Evolutionary conservation across 495 filamentous ascomycete genomes (phyloP).

Genomic region (Aspergillus affinis): DNA sequence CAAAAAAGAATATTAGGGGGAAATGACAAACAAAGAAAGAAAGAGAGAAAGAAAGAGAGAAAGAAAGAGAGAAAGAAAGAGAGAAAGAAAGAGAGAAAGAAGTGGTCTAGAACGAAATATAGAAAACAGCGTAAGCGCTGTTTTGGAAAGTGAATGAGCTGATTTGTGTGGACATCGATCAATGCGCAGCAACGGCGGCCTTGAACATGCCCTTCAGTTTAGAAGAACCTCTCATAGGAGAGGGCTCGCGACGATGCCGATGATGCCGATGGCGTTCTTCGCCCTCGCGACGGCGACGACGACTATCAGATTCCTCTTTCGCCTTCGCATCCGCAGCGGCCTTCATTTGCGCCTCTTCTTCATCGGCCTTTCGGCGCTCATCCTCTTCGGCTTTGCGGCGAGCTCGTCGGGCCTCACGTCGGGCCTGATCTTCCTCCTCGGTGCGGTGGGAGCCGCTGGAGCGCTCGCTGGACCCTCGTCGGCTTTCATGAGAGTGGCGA

Average conservation of each 20-base stretch:
- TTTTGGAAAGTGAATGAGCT: not conserved
- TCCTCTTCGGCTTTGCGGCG: slow-evolving; percentile 8
- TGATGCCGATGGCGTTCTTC: slow-evolving; percentile 32
- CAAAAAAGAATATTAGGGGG: too few relatives aligned
- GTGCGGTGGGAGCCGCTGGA: slow-evolving; percentile 28
- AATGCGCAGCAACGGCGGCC: slow-evolving; percentile 36
- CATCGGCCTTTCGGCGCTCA: slow-evolving; percentile 12
- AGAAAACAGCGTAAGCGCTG: not conserved
- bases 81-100: too few relatives aligned
- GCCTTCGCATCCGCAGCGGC: not conserved
- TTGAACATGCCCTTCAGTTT: slow-evolving; percentile 40
- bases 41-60: too few relatives aligned
- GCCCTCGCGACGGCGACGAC: slow-evolving; percentile 24
- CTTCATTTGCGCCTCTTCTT: slow-evolving; percentile 2
- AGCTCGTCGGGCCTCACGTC: slow-evolving; percentile 8
- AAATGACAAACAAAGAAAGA: too few relatives aligned
- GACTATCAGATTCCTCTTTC: slow-evolving; percentile 19
- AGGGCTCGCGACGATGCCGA: slow-evolving; percentile 34
- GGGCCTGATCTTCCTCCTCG: slow-evolving; percentile 19
- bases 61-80: too few relatives aligned
- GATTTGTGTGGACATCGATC: slow-evolving; percentile 3
- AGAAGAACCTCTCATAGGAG: slow-evolving; percentile 32
- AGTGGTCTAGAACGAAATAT: slow-evolving; percentile 5
- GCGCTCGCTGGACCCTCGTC: slow-evolving; percentile 27
- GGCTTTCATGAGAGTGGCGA: slow-evolving; percentile 32